Conservation (phyloP, 2,329 filamentous ascomycete genomes). For the Aureobasidium melanogenum region DNA sequence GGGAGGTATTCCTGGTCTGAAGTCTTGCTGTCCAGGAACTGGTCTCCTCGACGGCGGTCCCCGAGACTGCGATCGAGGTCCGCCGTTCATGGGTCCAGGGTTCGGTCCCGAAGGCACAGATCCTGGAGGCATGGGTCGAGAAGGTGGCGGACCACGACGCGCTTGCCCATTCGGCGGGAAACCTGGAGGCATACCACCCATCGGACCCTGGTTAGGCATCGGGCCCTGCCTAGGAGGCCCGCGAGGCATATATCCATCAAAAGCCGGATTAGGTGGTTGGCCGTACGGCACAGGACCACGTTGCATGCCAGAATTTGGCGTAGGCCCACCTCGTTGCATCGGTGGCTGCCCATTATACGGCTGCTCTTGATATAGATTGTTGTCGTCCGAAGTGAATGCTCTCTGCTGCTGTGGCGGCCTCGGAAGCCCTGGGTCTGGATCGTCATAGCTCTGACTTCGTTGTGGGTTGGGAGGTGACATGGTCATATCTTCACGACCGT, state of each 20-base stretch:
- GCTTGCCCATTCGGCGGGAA: background rate
- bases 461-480: background rate
- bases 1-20: background rate
- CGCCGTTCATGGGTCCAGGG: background rate
- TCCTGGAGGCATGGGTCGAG: conserved; percentile 1
- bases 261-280: background rate
- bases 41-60: background rate
- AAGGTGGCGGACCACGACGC: background rate
- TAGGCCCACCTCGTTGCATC: background rate
- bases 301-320: background rate
- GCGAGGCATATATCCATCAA: background rate
- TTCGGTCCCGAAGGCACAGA: conserved; percentile 1
- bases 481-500: background rate
- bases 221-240: background rate
- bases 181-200: background rate
- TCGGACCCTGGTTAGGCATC: background rate
- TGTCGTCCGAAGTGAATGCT: background rate
- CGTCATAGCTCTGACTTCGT: conserved; percentile 5
- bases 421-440: background rate
- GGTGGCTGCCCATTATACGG: background rate
- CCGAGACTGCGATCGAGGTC: background rate
- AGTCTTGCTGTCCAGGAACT: background rate
- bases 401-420: background rate
- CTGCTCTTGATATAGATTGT: background rate
- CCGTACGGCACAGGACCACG: background rate